phyloP scores from a whole-genome alignment of 2,329 filamentous ascomycete species.

The Neopestalotiopsis clavispora region DNA sequence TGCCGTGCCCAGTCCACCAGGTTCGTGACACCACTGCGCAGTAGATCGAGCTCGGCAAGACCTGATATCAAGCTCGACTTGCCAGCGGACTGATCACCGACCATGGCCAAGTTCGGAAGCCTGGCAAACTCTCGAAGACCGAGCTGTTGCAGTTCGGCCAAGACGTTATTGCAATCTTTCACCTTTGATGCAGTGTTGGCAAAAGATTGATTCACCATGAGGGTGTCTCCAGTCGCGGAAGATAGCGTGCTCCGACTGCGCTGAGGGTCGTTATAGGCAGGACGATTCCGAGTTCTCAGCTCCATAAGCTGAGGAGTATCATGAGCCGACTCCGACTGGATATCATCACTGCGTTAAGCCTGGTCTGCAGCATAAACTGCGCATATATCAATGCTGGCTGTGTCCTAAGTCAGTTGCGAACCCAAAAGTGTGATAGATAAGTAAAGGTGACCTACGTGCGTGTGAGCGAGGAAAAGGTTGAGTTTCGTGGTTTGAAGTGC shows the following conservation, averaged over 20 bases:
- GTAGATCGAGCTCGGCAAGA: constrained; percentile 63
- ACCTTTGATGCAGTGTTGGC: constrained; percentile 65
- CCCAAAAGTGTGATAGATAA: not conserved
- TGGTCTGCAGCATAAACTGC: not conserved
- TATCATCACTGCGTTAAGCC: constrained; percentile 3
- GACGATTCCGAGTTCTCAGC: not conserved
- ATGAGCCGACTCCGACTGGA: constrained; percentile 7
- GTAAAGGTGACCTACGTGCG: constrained; percentile 18
- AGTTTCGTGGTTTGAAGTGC: not conserved
- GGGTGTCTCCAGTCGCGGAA: constrained; percentile 32
- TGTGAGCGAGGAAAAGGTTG: constrained; percentile 17
- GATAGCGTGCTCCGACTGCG: constrained; percentile 9
- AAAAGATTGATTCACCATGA: constrained; percentile 41
- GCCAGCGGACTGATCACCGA: constrained; percentile 85
- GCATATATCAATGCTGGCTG: constrained; percentile 18
- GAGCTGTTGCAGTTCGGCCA: constrained; percentile 72
- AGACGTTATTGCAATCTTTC: constrained; percentile 68
- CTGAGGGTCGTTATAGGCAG: not conserved
- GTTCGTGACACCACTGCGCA: too few species aligned
- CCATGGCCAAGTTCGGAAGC: constrained; percentile 79
- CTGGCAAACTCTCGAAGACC: constrained; percentile 70
- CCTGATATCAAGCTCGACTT: constrained; percentile 69
- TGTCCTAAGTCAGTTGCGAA: not conserved
- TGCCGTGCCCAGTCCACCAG: too few species aligned
- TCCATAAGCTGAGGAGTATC: constrained; percentile 17